phyloP scores from a whole-genome alignment of 768 basidiomycete species.

The Trametes punicea region DNA sequence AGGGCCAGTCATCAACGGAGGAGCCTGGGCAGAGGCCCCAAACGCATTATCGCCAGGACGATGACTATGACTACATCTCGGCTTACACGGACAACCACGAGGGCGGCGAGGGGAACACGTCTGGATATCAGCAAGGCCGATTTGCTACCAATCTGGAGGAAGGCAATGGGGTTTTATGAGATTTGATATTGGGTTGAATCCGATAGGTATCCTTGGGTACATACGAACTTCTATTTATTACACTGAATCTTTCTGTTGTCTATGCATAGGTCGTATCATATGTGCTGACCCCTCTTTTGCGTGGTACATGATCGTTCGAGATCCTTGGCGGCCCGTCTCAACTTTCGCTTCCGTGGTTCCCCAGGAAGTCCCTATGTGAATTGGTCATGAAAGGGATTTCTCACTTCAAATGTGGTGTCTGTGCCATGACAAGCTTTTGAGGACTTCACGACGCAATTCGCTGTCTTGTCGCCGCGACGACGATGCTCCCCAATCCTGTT shows the following conservation, averaged over 20 bases:
- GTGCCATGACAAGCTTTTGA: too few relatives aligned
- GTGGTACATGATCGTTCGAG: too few relatives aligned
- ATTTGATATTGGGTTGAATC: not conserved
- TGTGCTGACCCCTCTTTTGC: not conserved
- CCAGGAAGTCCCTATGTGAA: not conserved
- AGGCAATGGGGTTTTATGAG: not conserved
- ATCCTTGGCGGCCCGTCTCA: too few relatives aligned
- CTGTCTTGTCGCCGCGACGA: constrained; percentile 17
- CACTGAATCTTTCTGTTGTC: not conserved
- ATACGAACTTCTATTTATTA: not conserved
- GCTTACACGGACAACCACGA: constrained; percentile 41
- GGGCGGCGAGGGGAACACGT: not conserved
- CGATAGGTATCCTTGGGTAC: not conserved
- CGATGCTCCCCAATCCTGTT: constrained; percentile 19
- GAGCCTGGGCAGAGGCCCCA: constrained; percentile 4
- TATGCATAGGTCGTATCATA: not conserved
- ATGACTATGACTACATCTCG: constrained; percentile 55
- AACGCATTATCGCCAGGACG: constrained; percentile 32
- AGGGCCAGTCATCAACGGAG: not conserved
- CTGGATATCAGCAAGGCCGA: constrained; percentile 41
- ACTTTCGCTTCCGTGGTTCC: not conserved
- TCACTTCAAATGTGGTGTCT: too few relatives aligned
- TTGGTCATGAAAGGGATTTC: too few relatives aligned
- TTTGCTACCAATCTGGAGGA: constrained; percentile 48
- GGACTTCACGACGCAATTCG: not conserved